Evolutionary conservation across 371 early-diverging fungal species (phyloP).

Genomic region (Caulochytrium protostelioides): DNA sequence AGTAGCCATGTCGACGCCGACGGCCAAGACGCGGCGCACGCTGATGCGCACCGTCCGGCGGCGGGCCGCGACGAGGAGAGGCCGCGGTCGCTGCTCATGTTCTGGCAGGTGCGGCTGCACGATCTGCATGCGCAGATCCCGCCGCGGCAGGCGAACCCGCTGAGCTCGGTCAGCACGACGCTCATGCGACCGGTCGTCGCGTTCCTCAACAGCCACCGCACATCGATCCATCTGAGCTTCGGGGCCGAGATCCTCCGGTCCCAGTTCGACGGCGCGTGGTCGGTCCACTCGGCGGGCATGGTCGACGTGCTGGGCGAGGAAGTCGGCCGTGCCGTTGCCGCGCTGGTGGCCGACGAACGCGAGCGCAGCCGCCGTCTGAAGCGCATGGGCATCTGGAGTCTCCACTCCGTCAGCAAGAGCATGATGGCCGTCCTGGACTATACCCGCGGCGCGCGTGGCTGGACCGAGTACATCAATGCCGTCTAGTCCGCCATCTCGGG

Average conservation of each 20-base stretch:
- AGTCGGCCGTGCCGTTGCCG: slow-evolving; percentile 56
- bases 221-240: slow-evolving; percentile 57
- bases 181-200: slow-evolving; percentile 81
- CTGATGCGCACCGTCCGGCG: too few species aligned
- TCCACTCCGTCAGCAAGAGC: slow-evolving; percentile 50
- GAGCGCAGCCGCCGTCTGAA: slow-evolving; percentile 60
- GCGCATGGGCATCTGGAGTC: slow-evolving; percentile 70
- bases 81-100: slow-evolving; percentile 10
- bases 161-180: slow-evolving; percentile 53
- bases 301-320: slow-evolving; percentile 54
- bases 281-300: slow-evolving; percentile 58
- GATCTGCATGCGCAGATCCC: slow-evolving; percentile 78
- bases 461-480: too few species aligned
- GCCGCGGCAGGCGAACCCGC: slow-evolving; percentile 26
- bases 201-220: slow-evolving; percentile 77
- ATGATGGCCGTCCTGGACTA: slow-evolving; percentile 49
- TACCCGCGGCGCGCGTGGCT: slow-evolving; percentile 55
- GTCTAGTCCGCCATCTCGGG: too few species aligned
- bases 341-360: slow-evolving; percentile 55
- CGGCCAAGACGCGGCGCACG: too few species aligned
- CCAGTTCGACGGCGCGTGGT: slow-evolving; percentile 86
- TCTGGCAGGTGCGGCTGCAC: slow-evolving; percentile 53
- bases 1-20: too few species aligned
- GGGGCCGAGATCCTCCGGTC: slow-evolving; percentile 41
- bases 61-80: too few species aligned